These are phyloP conservation scores for Strobilomyces echinocephalus DNA, from an alignment of 768 basidiomycete species.

Conservation along the genomic window DNA sequence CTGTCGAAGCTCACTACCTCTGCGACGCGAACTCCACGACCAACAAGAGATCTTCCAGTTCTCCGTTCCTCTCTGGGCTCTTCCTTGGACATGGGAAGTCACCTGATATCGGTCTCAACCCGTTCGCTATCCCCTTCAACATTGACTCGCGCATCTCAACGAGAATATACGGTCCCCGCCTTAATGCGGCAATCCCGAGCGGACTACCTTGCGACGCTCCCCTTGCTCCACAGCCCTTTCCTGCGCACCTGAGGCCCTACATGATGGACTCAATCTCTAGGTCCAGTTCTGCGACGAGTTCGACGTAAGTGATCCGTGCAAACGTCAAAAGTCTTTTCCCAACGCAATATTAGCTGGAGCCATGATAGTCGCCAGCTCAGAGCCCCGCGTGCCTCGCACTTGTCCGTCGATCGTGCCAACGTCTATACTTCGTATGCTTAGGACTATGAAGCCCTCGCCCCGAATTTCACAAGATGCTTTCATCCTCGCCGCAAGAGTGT, in stretches of 20 bases:
- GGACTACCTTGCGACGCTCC: constrained; percentile 21
- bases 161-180: constrained; percentile 3
- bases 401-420: constrained; percentile 16
- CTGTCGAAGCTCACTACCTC: constrained; percentile 37
- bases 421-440: constrained; percentile 22
- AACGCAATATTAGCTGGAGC: constrained; percentile 27
- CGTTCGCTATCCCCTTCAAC: constrained; percentile 31
- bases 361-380: constrained; percentile 20
- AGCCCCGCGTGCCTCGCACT: constrained; percentile 9
- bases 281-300: constrained; percentile 32
- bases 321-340: not conserved
- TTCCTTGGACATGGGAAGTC: constrained; percentile 11
- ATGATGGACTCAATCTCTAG: constrained; percentile 27
- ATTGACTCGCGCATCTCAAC: constrained; percentile 12
- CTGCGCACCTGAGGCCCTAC: constrained; percentile 12
- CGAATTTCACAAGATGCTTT: constrained; percentile 16
- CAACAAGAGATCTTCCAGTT: not conserved
- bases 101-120: constrained; percentile 27
- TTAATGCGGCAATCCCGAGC: constrained; percentile 4
- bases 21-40: constrained; percentile 14
- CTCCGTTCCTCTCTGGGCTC: constrained; percentile 12
- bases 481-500: constrained; percentile 9
- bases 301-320: constrained; percentile 22
- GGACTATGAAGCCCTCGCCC: not conserved
- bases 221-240: constrained; percentile 24